Base-by-base conservation (phyloP, 164 flowering plant genomes). In the Nelumbo lutea region DNA sequence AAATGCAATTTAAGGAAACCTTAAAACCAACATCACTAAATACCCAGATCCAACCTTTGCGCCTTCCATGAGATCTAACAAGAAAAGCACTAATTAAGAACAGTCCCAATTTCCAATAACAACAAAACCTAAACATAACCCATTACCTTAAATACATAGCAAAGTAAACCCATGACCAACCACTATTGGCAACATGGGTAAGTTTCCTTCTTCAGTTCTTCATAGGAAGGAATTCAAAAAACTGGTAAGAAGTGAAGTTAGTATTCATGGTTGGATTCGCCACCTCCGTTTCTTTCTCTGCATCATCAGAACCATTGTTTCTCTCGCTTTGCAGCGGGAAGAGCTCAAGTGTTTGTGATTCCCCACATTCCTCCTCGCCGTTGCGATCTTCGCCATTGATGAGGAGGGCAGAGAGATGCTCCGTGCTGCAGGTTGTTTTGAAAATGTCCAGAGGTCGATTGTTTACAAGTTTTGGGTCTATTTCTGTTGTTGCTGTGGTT, bases 211-310 rank as follows among this genome's bases (percentile, higher is more conserved):
- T 73, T 78, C 75, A 82, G 65, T 86, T 82, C 83, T 87, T 90
- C 73, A 82, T 15, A 4, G 87, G 92, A 58, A 88, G 93, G 66
- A 90, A 90, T 76, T 90, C 90, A 69, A 84, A 77, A 65, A 82
- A 90, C 79, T 87, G 86, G 66, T 45, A 66, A 53, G 81, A 75
- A 58, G 76, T 68, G 61, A 59, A 40, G 76, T 68, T 70, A 45
- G 56, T 50, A 67, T 59, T 67, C 74, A 71, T 70, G 41, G 53
- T 68, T 39, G 67, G 53, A 7, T 27, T 62, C 4, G 75, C 58
- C 43, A 67, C 42, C 56, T 68, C 70, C 0, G 56, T 60, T 55
- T 72, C 78, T 51, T 74, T 72, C 9, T 71, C 71, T 6, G 42
- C 45, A 56, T 38, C 61, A 39, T 41, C 65, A 5, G 4, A 45